phyloP scores from a whole-genome alignment of 371 early-diverging fungal species.

The Mucor sp. region DNA sequence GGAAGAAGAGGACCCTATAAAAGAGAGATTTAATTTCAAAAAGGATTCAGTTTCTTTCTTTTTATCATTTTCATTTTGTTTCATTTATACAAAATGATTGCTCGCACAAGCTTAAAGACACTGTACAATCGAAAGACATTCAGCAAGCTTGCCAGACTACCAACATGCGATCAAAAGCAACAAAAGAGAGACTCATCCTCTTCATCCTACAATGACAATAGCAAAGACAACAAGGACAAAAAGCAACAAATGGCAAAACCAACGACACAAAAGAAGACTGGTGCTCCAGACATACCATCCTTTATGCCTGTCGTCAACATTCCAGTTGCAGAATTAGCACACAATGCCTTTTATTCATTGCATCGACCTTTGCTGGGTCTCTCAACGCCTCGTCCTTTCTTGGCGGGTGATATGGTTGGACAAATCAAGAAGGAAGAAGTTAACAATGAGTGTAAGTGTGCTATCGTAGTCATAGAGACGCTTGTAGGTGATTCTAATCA shows the following conservation, averaged over 20 bases:
- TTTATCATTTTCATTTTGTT: neutral
- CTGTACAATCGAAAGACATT: neutral
- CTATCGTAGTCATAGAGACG: neutral
- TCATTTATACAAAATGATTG: neutral
- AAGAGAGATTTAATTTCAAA: neutral
- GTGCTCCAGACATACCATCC: conserved; percentile 16
- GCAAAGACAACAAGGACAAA: conserved; percentile 2
- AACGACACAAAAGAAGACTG: neutral
- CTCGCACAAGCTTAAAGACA: conserved; percentile 6
- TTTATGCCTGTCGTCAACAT: conserved; percentile 48
- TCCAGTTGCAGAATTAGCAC: conserved; percentile 47
- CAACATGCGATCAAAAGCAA: neutral
- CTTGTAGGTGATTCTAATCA: neutral
- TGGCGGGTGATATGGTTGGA: conserved; percentile 15
- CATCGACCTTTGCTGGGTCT: conserved; percentile 39
- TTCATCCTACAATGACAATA: neutral
- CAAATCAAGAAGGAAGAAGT: conserved; percentile 22
- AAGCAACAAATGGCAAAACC: conserved; percentile 3
- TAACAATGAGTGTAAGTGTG: conserved; percentile 3
- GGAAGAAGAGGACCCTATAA: neutral
- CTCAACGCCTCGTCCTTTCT: conserved; percentile 20
- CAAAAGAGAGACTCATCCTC: conserved; percentile 5
- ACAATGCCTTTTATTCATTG: conserved; percentile 51
- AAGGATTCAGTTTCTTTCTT: neutral
- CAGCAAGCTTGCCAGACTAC: neutral